Evolutionary conservation across 257 asterid genomes (phyloP), one percentile per base, ranked within the genome.

Genomic region (Scutellaria barbata): DNA sequence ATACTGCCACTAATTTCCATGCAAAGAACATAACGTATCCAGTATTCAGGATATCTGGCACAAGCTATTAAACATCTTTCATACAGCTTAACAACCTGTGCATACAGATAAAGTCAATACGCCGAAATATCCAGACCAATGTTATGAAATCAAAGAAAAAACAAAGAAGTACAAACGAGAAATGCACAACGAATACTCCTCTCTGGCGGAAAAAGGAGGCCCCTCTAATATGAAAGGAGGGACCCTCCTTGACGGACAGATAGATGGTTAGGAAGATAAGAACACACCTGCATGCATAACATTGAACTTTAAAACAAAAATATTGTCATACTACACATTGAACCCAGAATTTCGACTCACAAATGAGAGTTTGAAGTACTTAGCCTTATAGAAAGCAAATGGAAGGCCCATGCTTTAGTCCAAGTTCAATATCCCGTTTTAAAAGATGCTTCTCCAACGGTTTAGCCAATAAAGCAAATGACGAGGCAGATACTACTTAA

Each of bases 221-320:
- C 99, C 97, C 92, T 88, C 91, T 84, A 82, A 79, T 83, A 83
- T 59, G 79, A 79, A 81, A 71, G 80, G 89, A 83, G 96, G 98
- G 95, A 84, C 88, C 95, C 86, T 86, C 96, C 96, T 85, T 77
- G 94, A 87, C 89, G 83, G 96, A 87, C 87, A 88, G 87, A 88
- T 78, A 90, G 92, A 95, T 88, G 95, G 89, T 95, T 91, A 95
- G 92, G 98, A 88, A 89, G 96, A 86, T 85, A 91, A 95, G 91
- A 81, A 86, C 87, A 87, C 89, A 92, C 99, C 99, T 95, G 99
- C 99, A 92, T 92, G 88, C 89, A 89, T 95, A 95, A 89, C 95
- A 88, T 90, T 82, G 80, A 84, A 88, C 83, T 92, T 89, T 77
- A 89, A 92, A 84, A 85, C 81, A 75, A 55, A 82, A 80, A 79